These are phyloP conservation scores for Streptanthus diversifolius DNA, from an alignment of 345 rosid genomes.

Conservation along the genomic window DNA sequence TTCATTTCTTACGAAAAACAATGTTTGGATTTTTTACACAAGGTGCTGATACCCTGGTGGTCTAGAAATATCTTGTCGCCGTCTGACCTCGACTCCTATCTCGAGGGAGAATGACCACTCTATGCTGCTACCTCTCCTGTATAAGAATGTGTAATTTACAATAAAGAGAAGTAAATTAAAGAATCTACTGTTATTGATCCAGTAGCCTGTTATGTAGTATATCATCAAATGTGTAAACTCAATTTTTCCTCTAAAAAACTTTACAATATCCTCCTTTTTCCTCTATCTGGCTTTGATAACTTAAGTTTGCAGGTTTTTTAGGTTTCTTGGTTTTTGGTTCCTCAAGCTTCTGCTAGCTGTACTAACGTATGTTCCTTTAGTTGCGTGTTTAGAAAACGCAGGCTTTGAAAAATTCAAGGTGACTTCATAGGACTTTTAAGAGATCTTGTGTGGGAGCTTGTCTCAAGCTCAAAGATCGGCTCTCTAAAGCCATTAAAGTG, in stretches of 20 bases:
- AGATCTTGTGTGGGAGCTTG: neutral
- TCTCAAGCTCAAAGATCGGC: neutral
- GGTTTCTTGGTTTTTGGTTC: neutral
- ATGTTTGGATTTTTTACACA: slow-evolving; percentile 22
- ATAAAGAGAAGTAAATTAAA: slow-evolving; percentile 16
- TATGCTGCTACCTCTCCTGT: slow-evolving; percentile 24
- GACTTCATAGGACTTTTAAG: neutral
- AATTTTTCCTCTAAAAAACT: neutral
- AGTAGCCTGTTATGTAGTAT: slow-evolving; percentile 21
- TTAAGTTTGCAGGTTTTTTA: neutral
- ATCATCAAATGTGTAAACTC: slow-evolving; percentile 17
- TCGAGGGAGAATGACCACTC: slow-evolving; percentile 2
- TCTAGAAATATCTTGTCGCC: slow-evolving; percentile 19
- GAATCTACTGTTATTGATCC: slow-evolving; percentile 17
- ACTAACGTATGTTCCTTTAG: neutral
- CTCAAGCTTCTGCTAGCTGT: neutral
- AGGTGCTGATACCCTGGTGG: slow-evolving; percentile 26
- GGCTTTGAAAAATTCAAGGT: slow-evolving; percentile 1
- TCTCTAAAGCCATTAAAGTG: neutral
- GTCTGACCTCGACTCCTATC: slow-evolving; percentile 18
- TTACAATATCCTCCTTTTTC: neutral
- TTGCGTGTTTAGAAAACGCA: neutral
- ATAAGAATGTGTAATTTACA: slow-evolving; percentile 26
- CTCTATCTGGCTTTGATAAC: neutral
- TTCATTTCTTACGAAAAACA: slow-evolving; percentile 25